Evolutionary conservation across 2,329 filamentous ascomycete genomes (phyloP).

Genomic region (Aspergillus arachidicola): DNA sequence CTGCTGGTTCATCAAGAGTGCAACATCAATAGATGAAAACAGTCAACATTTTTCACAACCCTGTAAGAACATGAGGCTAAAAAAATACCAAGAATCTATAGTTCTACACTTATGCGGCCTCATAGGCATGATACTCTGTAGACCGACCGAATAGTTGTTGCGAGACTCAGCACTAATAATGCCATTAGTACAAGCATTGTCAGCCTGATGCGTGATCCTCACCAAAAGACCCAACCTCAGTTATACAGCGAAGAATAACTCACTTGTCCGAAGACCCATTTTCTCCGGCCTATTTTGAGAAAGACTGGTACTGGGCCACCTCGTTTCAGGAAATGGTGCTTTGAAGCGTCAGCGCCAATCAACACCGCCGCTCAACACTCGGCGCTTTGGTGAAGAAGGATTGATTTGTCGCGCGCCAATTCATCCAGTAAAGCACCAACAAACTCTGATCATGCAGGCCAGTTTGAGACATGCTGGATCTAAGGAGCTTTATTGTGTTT

Average conservation of each 20-base stretch:
- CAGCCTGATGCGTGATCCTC: too few species aligned
- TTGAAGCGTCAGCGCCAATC: slow-evolving; percentile 11
- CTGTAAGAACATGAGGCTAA: too few species aligned
- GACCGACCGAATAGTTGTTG: too few species aligned
- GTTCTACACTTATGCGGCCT: too few species aligned
- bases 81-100: not conserved
- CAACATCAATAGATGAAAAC: not conserved
- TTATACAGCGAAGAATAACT: not conserved
- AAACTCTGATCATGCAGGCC: not conserved
- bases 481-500: not conserved
- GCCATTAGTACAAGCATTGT: too few species aligned
- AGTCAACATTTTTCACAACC: too few species aligned
- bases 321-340: slow-evolving; percentile 13
- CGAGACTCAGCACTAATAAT: too few species aligned
- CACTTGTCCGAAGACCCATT: not conserved
- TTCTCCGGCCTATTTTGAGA: not conserved
- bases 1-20: not conserved
- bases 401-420: slow-evolving; percentile 22
- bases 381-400: not conserved
- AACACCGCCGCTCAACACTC: not conserved
- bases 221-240: not conserved
- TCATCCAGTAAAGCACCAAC: slow-evolving; percentile 15
- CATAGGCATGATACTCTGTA: too few species aligned
- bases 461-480: not conserved
- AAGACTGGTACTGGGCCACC: not conserved